Evolutionary conservation across 352 stramenopile genomes (phyloP).

Genomic region (Phytophthora litchii): DNA sequence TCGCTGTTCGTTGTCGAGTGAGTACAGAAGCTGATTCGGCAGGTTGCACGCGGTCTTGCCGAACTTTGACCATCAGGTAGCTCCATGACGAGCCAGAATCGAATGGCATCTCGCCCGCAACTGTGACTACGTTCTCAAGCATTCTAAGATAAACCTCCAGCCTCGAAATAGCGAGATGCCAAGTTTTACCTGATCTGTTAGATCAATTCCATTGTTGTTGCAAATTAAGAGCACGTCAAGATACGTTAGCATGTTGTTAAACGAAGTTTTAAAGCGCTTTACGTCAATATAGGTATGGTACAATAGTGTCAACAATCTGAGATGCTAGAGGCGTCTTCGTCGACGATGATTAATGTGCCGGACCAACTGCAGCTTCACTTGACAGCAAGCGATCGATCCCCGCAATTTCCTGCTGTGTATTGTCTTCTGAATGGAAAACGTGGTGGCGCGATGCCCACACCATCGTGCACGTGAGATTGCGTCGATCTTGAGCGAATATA

Average conservation of each 20-base stretch:
- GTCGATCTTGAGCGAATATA: slow-evolving; percentile 22
- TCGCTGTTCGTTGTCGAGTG: slow-evolving; percentile 1
- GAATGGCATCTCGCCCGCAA: not conserved
- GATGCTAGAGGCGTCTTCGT: too few relatives aligned
- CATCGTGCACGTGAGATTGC: slow-evolving; percentile 24
- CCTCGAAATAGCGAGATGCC: too few relatives aligned
- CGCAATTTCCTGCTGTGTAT: slow-evolving; percentile 4
- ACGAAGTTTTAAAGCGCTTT: too few relatives aligned
- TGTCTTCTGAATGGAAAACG: not conserved
- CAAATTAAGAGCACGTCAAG: too few relatives aligned
- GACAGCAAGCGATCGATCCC: slow-evolving; percentile 14
- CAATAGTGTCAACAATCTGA: too few relatives aligned
- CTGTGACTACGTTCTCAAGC: too few relatives aligned
- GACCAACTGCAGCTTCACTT: slow-evolving; percentile 5
- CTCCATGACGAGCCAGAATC: slow-evolving; percentile 4
- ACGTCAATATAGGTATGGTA: too few relatives aligned
- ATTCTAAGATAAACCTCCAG: too few relatives aligned
- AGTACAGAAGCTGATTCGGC: not conserved
- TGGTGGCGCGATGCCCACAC: slow-evolving; percentile 19
- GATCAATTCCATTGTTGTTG: too few relatives aligned
- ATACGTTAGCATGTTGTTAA: too few relatives aligned
- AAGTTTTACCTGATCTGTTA: too few relatives aligned
- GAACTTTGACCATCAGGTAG: slow-evolving; percentile 16
- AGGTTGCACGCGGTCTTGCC: slow-evolving; percentile 19
- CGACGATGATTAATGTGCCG: slow-evolving; percentile 1